Evolutionary conservation across 2,329 filamentous ascomycete species (phyloP).

Genomic region (Fusarium sp.): DNA sequence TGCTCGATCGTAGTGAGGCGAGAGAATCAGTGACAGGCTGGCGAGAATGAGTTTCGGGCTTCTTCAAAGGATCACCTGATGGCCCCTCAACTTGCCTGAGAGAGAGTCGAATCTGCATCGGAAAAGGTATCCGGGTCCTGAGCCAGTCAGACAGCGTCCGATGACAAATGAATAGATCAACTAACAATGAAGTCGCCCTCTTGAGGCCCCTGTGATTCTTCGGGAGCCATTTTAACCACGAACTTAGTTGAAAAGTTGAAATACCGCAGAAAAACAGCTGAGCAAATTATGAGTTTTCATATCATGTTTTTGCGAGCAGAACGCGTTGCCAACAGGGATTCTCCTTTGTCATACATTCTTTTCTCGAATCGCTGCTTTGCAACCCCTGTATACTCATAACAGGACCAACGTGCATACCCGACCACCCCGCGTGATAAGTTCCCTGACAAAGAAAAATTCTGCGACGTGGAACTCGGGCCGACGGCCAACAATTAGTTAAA

Average conservation of each 20-base stretch:
- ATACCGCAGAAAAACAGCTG: background rate
- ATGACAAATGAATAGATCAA: background rate
- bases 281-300: background rate
- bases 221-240: background rate
- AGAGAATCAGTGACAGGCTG: background rate
- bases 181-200: background rate
- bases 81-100: background rate
- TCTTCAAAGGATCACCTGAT: background rate
- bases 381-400: background rate
- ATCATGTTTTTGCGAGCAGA: background rate
- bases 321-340: background rate
- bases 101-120: background rate
- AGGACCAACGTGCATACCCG: background rate
- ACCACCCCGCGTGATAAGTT: background rate
- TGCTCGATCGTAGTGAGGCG: background rate
- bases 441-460: background rate
- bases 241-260: background rate
- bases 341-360: background rate
- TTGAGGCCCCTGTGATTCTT: background rate
- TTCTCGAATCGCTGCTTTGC: background rate
- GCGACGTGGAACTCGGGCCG: background rate
- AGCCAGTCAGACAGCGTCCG: background rate
- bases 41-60: background rate
- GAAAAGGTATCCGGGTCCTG: background rate
- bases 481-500: background rate